Evolutionary conservation across 2,329 filamentous ascomycete species (phyloP).

Genomic region (Fusarium napiforme): DNA sequence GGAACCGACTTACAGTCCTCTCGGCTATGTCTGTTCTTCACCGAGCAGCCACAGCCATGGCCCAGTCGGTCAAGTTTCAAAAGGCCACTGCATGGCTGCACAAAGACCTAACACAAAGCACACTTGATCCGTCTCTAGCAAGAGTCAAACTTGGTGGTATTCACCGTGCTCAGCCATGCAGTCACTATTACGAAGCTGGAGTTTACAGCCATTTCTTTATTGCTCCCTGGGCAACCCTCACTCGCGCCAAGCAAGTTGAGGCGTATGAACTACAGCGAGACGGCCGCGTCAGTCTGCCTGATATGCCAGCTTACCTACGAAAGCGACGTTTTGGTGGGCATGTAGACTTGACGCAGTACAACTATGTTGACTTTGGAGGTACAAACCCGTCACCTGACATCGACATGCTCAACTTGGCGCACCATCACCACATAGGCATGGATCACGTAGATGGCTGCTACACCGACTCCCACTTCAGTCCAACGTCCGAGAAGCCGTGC

Average conservation of each 20-base stretch:
- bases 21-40: constrained; percentile 47
- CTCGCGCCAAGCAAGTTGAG: constrained; percentile 27
- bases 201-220: constrained; percentile 46
- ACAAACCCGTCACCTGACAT: background rate
- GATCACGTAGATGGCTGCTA: constrained; percentile 3
- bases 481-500: constrained; percentile 5
- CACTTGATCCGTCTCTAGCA: constrained; percentile 37
- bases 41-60: constrained; percentile 51
- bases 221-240: constrained; percentile 42
- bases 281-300: constrained; percentile 17
- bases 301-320: constrained; percentile 2
- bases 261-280: constrained; percentile 40
- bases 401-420: background rate
- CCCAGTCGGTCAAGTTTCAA: constrained; percentile 42
- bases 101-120: background rate
- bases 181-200: constrained; percentile 52
- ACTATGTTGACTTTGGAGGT: constrained; percentile 17
- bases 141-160: constrained; percentile 55
- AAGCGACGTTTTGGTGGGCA: constrained; percentile 6
- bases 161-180: constrained; percentile 55
- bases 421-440: constrained; percentile 19
- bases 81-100: constrained; percentile 51
- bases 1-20: constrained; percentile 51
- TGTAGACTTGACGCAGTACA: background rate
- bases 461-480: constrained; percentile 29